Base-by-base conservation (phyloP, 305 asterid genomes). In the Fraxinus platypoda region DNA sequence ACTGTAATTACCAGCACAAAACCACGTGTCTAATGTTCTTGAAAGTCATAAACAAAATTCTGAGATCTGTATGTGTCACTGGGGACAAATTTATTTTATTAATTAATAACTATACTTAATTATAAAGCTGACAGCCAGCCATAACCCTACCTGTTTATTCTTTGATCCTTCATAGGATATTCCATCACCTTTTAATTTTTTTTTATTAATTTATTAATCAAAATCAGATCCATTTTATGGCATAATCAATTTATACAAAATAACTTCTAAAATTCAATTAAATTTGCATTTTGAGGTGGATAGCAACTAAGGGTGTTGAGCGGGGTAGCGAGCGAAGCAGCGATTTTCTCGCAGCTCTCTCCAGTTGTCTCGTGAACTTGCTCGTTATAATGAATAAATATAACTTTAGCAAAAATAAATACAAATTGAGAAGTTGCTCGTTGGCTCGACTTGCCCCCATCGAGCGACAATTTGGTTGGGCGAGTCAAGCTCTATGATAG, bases 81-180 rank as follows among this genome's bases (percentile, higher is more conserved):
- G 26, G 76, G 23, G 84, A 83, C 87, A 81, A 84, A 26, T 81
- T 66, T 54, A 83, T 46, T 66, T 75, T 72, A 8, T 9, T 37
- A 11, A 43, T 28, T 6, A 28, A 11, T 21, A 38, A 74, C 8
- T 26, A 33, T 49, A 23, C 12, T 19, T 26, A 21, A 49, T 28
- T 17, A 49, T 54, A 57, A 37, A 28, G 70, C 82, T 81, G 86
- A 79, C 85, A 84, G 37, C 77, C 72, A 81, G 38, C 49, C 7
- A 28, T n/a, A 31, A 11, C 64, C 85, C 82, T 82, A 86, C 81
- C 25, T 62, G 9, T 37, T 83, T 34, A 6, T 77, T 43, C 74
- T 76, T 78, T 83, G 78, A 84, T 81, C 87, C 75, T 73, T 59
- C 86, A 23, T 82, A 23, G 86, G 68, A 80, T 76, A 80, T 80